phyloP scores from a whole-genome alignment of 176 grass and related monocot genomes.

The Triticum aestivum region IWGSC_CS_RefSeq_v2.1 NC_057805.1:355754397-355754896 shows the following conservation, averaged over 20 bases:
- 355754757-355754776: not conserved
- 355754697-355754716: not conserved
- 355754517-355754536: not conserved
- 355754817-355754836: not conserved
- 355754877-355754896: constrained; percentile 2
- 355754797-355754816: not conserved
- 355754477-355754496: not conserved
- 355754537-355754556: not conserved
- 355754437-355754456: not conserved
- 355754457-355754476: not conserved
- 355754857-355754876: not conserved
- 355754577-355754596: not conserved
- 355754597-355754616: constrained; percentile 15
- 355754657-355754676: not conserved
- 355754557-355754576: not conserved
- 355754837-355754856: not conserved
- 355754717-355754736: not conserved
- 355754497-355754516: not conserved
- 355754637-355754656: not conserved
- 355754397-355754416: not conserved
- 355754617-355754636: not conserved
- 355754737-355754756: constrained; percentile 1
- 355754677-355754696: not conserved
- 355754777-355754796: not conserved
- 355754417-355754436: not conserved